These are phyloP conservation scores for Cornus suecica DNA, from an alignment of 148 eudicot species.

Conservation along the genomic window DNA sequence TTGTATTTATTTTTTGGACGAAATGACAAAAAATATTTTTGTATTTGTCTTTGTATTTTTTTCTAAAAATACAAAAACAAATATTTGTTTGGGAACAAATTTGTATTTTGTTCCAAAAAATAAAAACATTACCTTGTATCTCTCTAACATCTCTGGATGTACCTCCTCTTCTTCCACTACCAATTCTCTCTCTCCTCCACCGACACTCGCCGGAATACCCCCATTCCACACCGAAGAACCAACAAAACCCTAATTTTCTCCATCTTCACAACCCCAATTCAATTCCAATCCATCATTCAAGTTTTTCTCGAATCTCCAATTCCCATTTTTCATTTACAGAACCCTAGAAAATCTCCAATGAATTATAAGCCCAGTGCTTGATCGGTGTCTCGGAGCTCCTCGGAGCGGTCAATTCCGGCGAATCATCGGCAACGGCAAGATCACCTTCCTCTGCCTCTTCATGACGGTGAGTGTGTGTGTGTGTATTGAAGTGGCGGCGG, in stretches of 20 bases:
- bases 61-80: no score
- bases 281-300: not conserved
- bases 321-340: not conserved
- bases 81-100: no score
- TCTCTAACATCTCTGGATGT: not conserved
- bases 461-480: no score
- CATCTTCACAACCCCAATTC: not conserved
- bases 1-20: no score
- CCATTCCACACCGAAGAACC: no score
- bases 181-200: not conserved
- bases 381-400: slow-evolving; percentile 37
- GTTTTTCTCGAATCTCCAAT: not conserved
- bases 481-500: no score
- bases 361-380: slow-evolving; percentile 6
- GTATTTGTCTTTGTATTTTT: no score
- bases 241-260: not conserved
- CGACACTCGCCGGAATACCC: not conserved
- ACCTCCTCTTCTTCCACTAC: not conserved
- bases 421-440: slow-evolving; percentile 47
- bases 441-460: slow-evolving; percentile 52
- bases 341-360: not conserved
- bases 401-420: slow-evolving; percentile 43
- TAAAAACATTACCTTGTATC: no score
- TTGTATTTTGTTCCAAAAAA: no score
- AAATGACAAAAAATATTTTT: no score